Conservation (phyloP, 2,329 filamentous ascomycete species). For the Xylariaceae sp. region DNA sequence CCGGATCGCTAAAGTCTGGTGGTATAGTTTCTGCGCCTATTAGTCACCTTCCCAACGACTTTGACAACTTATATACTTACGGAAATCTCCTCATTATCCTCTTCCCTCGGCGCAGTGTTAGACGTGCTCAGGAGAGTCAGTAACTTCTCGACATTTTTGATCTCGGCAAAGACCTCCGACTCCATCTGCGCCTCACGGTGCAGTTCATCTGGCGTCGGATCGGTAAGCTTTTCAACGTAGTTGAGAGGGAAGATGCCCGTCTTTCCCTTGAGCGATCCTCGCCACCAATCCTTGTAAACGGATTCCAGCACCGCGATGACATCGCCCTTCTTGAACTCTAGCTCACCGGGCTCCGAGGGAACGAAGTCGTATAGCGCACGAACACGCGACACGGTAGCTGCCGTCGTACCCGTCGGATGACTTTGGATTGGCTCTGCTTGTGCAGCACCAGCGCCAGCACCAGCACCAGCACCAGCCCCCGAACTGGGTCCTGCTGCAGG, state of each 20-base stretch:
- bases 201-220: constrained; percentile 90
- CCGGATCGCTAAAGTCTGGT: constrained; percentile 88
- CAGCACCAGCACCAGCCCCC: constrained; percentile 23
- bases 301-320: constrained; percentile 96
- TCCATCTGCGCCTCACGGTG: constrained; percentile 97
- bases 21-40: constrained; percentile 65
- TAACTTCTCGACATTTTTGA: constrained; percentile 63
- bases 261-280: constrained; percentile 87
- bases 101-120: constrained; percentile 71
- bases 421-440: constrained; percentile 47
- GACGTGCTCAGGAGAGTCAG: constrained; percentile 88
- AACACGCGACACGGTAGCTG: constrained; percentile 91
- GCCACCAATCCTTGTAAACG: constrained; percentile 99
- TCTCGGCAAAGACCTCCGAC: constrained; percentile 61
- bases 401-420: constrained; percentile 79
- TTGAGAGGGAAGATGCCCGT: constrained; percentile 98
- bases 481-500: constrained; percentile 30
- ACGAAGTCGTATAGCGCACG: constrained; percentile 92
- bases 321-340: constrained; percentile 95
- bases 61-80: constrained; percentile 37
- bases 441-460: constrained; percentile 17
- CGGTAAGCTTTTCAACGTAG: constrained; percentile 95
- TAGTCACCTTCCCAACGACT: constrained; percentile 22
- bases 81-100: constrained; percentile 97
- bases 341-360: constrained; percentile 87